These are phyloP conservation scores for Vigna trinervia DNA, from an alignment of 306 rosid genomes.

Conservation along the genomic window DNA sequence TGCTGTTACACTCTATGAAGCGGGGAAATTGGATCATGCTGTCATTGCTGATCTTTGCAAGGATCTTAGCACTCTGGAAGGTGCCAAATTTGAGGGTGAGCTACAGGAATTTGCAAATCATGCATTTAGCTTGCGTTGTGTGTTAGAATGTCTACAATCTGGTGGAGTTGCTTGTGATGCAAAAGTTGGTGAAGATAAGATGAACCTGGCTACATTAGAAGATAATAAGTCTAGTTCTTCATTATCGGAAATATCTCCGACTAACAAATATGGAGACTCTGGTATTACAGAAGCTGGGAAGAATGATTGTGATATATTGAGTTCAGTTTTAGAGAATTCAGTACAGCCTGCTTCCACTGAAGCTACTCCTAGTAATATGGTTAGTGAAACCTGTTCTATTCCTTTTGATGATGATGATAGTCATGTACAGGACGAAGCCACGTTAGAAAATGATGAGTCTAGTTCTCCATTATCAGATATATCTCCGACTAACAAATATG, in stretches of 20 bases:
- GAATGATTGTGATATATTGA: constrained; percentile 49
- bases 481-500: constrained; percentile 55
- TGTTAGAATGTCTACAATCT: constrained; percentile 86
- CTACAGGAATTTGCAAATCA: constrained; percentile 98
- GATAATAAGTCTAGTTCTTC: constrained; percentile 56
- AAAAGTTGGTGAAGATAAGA: constrained; percentile 60
- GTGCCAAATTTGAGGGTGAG: constrained; percentile 97
- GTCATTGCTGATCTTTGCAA: constrained; percentile 93
- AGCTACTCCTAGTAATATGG: constrained; percentile 42
- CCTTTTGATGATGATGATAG: too few relatives aligned
- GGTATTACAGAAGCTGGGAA: constrained; percentile 44
- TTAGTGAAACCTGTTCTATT: constrained; percentile 49
- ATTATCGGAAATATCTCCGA: constrained; percentile 55
- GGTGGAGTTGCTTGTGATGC: constrained; percentile 77
- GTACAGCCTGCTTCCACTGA: constrained; percentile 56
- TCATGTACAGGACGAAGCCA: too few relatives aligned
- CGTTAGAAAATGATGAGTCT: too few relatives aligned
- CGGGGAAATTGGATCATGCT: constrained; percentile 93
- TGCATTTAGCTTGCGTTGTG: constrained; percentile 94
- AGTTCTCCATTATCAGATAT: constrained; percentile 48
- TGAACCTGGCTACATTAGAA: constrained; percentile 50
- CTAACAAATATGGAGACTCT: constrained; percentile 49
- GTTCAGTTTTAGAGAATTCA: constrained; percentile 45
- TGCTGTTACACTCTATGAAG: constrained; percentile 98
- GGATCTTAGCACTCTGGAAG: constrained; percentile 90